A percentile compares a stretch with the other conserved stretches of the same genome.
These are phyloP conservation scores for Candida tropicalis DNA, from an alignment of 1,139 yeast genomes.

Conservation along the genomic window DNA sequence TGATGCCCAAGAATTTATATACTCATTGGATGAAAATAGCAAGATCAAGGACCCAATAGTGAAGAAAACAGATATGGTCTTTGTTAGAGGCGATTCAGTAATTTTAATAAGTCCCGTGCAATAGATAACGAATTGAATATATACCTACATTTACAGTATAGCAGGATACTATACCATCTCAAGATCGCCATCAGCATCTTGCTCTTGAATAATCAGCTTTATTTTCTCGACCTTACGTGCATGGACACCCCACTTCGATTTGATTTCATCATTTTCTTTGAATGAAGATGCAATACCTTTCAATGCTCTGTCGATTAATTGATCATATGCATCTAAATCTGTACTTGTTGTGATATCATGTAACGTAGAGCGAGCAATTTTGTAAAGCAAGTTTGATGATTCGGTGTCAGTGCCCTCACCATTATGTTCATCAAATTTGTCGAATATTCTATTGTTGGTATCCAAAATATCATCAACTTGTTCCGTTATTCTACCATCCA, in stretches of 20 bases:
- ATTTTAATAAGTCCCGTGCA: constrained; percentile 64
- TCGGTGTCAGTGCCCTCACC: constrained; percentile 7
- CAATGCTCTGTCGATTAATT: constrained; percentile 28
- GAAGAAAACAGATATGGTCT: constrained; percentile 83
- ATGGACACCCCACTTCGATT: constrained; percentile 37
- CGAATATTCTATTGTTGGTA: constrained; percentile 24
- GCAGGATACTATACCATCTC: constrained; percentile 17
- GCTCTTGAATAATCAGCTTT: constrained; percentile 22
- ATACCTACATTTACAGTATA: constrained; percentile 3
- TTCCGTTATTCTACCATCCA: constrained; percentile 24
- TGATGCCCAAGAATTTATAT: constrained; percentile 86
- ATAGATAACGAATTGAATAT: constrained; percentile 2
- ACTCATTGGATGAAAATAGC: constrained; percentile 50
- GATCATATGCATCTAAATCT: constrained; percentile 36
- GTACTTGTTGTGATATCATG: constrained; percentile 19
- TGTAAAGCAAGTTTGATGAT: constrained; percentile 12
- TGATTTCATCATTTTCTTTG: constrained; percentile 33
- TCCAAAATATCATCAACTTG: constrained; percentile 19
- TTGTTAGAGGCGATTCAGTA: constrained; percentile 95
- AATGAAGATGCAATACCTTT: constrained; percentile 31
- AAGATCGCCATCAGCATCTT: constrained; percentile 14
- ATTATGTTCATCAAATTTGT: constrained; percentile 23
- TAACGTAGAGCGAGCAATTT: constrained; percentile 17
- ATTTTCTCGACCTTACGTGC: constrained; percentile 36
- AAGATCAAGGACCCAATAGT: constrained; percentile 35